Evolutionary conservation across 2,329 filamentous ascomycete genomes (phyloP), one percentile per base, ranked within the genome.

Genomic region (Calonectria pauciramosa): DNA sequence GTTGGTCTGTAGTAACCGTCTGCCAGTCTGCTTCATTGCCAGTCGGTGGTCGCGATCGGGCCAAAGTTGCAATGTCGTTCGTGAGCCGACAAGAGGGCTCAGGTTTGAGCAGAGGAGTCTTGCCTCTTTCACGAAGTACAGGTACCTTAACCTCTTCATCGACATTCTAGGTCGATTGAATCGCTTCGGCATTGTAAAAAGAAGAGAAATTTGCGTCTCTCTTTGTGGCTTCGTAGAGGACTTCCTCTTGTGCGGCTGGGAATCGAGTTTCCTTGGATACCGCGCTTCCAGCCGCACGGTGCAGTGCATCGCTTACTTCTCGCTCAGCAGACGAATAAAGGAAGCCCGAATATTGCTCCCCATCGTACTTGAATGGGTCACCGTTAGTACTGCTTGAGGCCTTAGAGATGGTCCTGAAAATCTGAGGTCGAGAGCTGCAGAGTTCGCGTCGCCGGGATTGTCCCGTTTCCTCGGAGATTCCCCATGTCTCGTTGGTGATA

Each of bases 281-380:
- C 49, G 77, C 69, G 11, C 81, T 66, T 38, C 78, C 80, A 4
- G 72, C 80, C 28, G 83, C 74, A 26, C 80, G 81, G 34, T 82
- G 83, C 26, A 89, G 83, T 10, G 83, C 85, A 30, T 78, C 83
- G 70, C 86, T 89, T 18, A 89, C 83, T 14, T 89, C 86, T 70
- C 85, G 82, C 74, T 89, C 87, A 71, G 83, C 84, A 1, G 83
- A 81, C 5, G 84, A 80, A 10, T 84, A 81, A 11, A 88, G 77
- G 49, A 86, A 86, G 13, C 82, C 73, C 18, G 82, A 83, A 74
- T 87, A 87, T 2, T 81, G 75, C 11, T 83, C 82, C 41, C 80
- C 82, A 76, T 89, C 88, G 73, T 88, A 90, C 63, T 83, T 83
- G 80, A 90, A 90, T 0, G 86, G 88, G 51, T 89, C 87, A 0